A percentile compares a stretch with the other conserved stretches of the same genome.
phyloP scores from a whole-genome alignment of 2,329 filamentous ascomycete genomes.

The Monosporascus sp. region DNA sequence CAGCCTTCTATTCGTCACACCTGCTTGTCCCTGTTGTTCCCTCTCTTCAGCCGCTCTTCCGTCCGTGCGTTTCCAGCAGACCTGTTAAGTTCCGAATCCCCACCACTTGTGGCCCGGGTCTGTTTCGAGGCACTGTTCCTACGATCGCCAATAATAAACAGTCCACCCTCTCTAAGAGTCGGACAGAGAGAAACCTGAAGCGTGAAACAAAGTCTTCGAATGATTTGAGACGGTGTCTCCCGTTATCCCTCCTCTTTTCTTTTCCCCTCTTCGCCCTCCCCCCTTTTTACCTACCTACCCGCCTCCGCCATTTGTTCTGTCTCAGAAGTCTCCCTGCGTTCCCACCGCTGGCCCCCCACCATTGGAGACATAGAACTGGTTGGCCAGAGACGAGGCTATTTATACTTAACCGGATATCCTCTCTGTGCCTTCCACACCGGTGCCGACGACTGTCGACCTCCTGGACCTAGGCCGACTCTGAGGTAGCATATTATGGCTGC shows the following conservation, averaged over 20 bases:
- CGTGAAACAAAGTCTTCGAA: constrained; percentile 15
- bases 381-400: not conserved
- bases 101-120: not conserved
- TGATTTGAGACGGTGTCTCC: constrained; percentile 19
- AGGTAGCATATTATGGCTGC: constrained; percentile 35
- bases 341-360: constrained; percentile 7
- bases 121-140: not conserved
- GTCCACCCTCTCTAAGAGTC: constrained; percentile 1
- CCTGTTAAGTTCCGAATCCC: not conserved
- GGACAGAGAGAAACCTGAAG: constrained; percentile 1
- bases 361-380: not conserved
- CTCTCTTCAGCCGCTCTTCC: not conserved
- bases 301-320: constrained; percentile 10
- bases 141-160: not conserved
- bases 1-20: not conserved
- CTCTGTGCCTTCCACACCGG: no score
- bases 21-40: not conserved
- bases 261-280: constrained; percentile 3
- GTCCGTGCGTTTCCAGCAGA: not conserved
- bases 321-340: constrained; percentile 9
- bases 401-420: not conserved
- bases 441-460: not conserved
- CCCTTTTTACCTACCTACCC: constrained; percentile 1
- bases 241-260: constrained; percentile 5
- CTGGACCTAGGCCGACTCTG: not conserved